phyloP scores from a whole-genome alignment of 139 green algal genomes.

The Picochlorum costavermella region DNA sequence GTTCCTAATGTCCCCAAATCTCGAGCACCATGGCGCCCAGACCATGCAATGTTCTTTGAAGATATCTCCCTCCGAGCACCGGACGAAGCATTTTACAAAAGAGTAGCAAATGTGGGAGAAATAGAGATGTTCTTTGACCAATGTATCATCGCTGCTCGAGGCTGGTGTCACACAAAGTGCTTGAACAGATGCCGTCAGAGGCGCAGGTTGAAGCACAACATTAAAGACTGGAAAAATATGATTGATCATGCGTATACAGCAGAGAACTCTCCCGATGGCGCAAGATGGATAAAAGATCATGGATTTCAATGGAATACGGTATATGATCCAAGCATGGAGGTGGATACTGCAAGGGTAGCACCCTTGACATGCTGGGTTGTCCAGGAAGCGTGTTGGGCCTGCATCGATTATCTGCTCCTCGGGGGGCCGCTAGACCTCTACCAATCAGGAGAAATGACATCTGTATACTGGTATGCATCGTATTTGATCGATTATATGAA shows the following conservation, averaged over 20 bases:
- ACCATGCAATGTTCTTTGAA: constrained; percentile 30
- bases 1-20: neutral
- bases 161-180: constrained; percentile 52
- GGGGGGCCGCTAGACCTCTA: constrained; percentile 79
- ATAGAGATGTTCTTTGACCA: constrained; percentile 64
- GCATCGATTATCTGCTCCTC: constrained; percentile 61
- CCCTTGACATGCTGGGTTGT: constrained; percentile 63
- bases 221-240: constrained; percentile 75
- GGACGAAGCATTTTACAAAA: neutral
- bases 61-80: constrained; percentile 18
- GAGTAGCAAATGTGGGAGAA: constrained; percentile 12
- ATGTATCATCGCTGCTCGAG: constrained; percentile 55
- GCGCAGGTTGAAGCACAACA: constrained; percentile 45
- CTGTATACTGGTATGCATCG: constrained; percentile 64
- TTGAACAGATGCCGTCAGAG: constrained; percentile 62
- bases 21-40: constrained; percentile 30
- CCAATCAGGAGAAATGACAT: constrained; percentile 51
- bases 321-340: neutral
- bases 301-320: constrained; percentile 27
- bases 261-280: constrained; percentile 29
- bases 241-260: constrained; percentile 62
- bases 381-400: constrained; percentile 31
- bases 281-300: constrained; percentile 15
- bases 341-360: constrained; percentile 25
- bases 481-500: constrained; percentile 29